Base-by-base conservation (phyloP, 768 basidiomycete genomes). In the Panaeolus cyanescens region DNA sequence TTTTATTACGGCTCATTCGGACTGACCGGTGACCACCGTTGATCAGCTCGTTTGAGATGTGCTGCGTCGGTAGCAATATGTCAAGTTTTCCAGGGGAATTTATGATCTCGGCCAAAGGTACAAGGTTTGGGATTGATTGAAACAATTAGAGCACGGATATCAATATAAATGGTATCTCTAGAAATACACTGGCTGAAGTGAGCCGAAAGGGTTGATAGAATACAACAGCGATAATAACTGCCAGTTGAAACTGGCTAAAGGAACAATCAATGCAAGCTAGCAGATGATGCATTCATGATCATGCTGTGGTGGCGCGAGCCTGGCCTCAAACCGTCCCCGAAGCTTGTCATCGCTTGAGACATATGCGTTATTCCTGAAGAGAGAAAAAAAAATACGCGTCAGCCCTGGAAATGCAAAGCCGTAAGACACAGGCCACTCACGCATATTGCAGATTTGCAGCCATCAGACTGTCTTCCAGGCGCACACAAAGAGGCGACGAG, bases 401-500 rank as follows among this genome's bases (percentile, higher is more conserved):
- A 40, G 55, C 9, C 56, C 32, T 28, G 13, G 17, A 5, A 31
- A 59, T 20, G 42, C 39, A 9, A 59, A 5, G 55, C 5, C 8
- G 50, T 20, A 32, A 28, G 36, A 9, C 30, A 58, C 32, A 39
- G 7, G 50, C n/a, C 6, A 77, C 86, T 70, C 58, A 88, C 86
- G 79, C 77, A 57, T 84, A 85, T 55, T 83, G 80, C 5, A 88
- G 66, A 58, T 82, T 82, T 0, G 75, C 69, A 2, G 77, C 85
- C 71, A 70, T 70, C 54, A 65, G 62, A 63, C 64, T 81, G 30
- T 75, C 78, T 55, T 80, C 77, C 20, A 86, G 71, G 0, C 77
- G 68, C 1, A 78, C 76, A 77, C 64, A 32, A 87, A 77, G 12
- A 68, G 68, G 50, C 50, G 59, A 33, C 61, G 67, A 12, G 30